Base-by-base conservation (phyloP, 768 basidiomycete genomes). In the Boletus fagicola region DNA sequence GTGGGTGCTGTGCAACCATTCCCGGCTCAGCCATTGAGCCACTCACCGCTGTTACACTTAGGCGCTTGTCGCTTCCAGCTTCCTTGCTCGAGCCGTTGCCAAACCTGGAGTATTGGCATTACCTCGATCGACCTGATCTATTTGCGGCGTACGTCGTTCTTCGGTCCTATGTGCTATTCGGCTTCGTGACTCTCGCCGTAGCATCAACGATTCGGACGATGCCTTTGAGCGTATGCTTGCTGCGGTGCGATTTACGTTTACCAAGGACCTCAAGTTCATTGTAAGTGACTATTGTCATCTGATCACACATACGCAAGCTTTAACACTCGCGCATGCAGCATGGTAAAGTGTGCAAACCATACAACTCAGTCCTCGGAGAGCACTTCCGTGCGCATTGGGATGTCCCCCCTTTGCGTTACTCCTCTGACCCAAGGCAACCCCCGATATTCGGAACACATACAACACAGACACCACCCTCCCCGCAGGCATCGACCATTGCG, bases 221-320 rank as follows among this genome's bases (percentile, higher is more conserved):
- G 87, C 93, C n/a, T 87, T 99, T 62, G 90, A 94, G 62, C 85
- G 96, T 42, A 95, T 98, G 88, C 76, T 98, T n/a, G 88, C 94
- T 40, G 89, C 92, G 5, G 70, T 98, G 42, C 82, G 94, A 40
- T 98, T 93, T 68, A 76, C 86, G 7, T 92, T 96, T 71, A 89
- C 92, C 49, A 97, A 97, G 70, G 94, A 98, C 66, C 86, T 97
- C 71, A 96, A 94, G 76, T 94, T 92, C 68, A 77, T 96, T 49
- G 92, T 91, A 63, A 65, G 88, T 81, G 20, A 13, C 28, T 13
- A 10, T 28, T 45, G 30, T 6, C 28, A 26, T 42, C 46, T 13
- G 40, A 59, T 54, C 39, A 20, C 20, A 22, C 36, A 22, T 28
- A 1, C n/a, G 16, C 49, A 22, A 45, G n/a, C 31, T 33, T 39